Evolutionary conservation across 768 basidiomycete species (phyloP), one percentile per base, ranked within the genome.

Genomic region (Suillus tomentosus): DNA sequence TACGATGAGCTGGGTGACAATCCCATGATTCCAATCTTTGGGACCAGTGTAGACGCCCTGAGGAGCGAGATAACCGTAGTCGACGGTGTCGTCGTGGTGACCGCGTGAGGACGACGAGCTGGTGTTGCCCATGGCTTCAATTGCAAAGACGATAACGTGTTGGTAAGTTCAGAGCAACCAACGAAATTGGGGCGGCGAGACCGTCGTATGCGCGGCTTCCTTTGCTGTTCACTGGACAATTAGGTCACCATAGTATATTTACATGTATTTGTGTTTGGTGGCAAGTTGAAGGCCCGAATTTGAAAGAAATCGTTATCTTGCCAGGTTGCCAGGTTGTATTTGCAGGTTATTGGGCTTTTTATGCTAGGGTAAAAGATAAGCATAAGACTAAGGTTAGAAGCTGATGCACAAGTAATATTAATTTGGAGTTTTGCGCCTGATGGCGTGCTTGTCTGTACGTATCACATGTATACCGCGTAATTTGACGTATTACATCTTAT

Each of bases 1-100:
- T 71, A 89, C 80, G 75, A 99, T 95, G 72, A 96, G 85, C 77
- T 92, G 89, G 65, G 91, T 88, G 67, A 96, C 95, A 65, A 92
- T 79, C 61, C 86, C 76, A 69, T 95, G 92, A 74, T 94, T 95
- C 90, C 95, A 98, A 78, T 98, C 96, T 72, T 85, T 84, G 54
- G 85, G 79, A 27, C 89, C 91, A 22, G 91, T 88, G 80, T 96
- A 96, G 66, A 95, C 85, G 71, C 93, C 94, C 71, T 94, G 91
- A 22, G 94, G 94, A 62, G 84, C 77, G 58, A 95, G 86, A 71
- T 81, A 78, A 64, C 94, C 94, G 70, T 87, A 91, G 80, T 96
- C 94, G 74, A 94, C 91, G 34, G 87, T 83, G 66, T 94, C 91
- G 66, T 94, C 94, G 68, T 92, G 88, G 68, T 89, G 88, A 56